Base-by-base conservation (phyloP, 805 yeast genomes). In the Sungouiozyma intestinalis region DNA sequence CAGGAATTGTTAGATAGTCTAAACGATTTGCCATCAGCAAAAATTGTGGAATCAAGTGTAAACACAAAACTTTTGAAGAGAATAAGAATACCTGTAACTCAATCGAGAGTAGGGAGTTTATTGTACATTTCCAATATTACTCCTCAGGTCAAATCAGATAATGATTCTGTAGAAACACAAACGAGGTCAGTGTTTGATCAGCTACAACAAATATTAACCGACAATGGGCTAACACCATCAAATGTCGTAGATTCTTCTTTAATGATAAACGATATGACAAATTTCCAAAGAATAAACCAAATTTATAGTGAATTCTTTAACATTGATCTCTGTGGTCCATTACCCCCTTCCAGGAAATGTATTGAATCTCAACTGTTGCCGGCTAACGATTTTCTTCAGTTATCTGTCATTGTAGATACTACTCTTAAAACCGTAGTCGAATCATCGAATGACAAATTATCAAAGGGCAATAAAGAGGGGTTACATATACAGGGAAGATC, bases 341-440 rank as follows among this genome's bases (percentile, higher is more conserved):
- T 76, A 32, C 97, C 97, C 1, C 97, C 98, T 1, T 78, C 97
- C 1, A 71, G 98, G 48, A 77, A 85, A 1, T 88, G 97, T 60
- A 75, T 92, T 3, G 81, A 82, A 42, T 73, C 94, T 0, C 49
- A 50, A 1, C 54, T 79, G 2, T 55, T 80, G 5, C 47, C 47
- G 1, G 6, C 35, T 4, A 41, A 41, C 1, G 41, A 31, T 20
- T 34, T 49, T 4, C 38, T 60, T 5, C 82, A 77, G 51, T 55
- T 88, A 8, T 84, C 96, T 0, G 77, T 81, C 14, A 65, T 73
- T 13, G 72, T 73, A 0, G 53, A 77, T 15, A 53, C 50, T 1
- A 35, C 50, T 14, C 24, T 41, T 32, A 32, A 42, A n/a, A n/a
- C n/a, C 6, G 24, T 45, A 2, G 32, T 40, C 1, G 41, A 20